phyloP scores from a whole-genome alignment of 129 eudicot genomes.

The Glebionis coronaria region DNA sequence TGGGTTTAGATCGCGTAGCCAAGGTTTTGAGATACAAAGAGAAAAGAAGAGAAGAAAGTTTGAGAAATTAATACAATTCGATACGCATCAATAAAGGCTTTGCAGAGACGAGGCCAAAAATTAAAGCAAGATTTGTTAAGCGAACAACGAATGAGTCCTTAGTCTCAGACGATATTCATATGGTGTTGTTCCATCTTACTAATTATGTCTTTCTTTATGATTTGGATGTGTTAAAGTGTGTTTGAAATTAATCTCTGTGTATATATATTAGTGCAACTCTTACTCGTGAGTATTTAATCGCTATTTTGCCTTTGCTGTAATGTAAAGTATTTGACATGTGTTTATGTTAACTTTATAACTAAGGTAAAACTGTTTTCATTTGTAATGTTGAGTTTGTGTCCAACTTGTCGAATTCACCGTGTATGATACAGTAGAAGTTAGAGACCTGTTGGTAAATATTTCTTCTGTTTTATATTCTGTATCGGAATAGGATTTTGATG shows the following conservation, averaged over 20 bases:
- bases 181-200: conserved; percentile 77
- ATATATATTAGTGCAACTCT: conserved; percentile 20
- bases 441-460: too few relatives aligned
- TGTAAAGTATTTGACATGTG: not conserved
- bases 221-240: conserved; percentile 7
- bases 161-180: conserved; percentile 45
- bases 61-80: conserved; percentile 85
- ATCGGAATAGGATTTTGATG: too few relatives aligned
- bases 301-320: not conserved
- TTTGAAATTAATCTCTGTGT: conserved; percentile 18
- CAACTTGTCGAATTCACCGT: too few relatives aligned
- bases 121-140: conserved; percentile 85
- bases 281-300: conserved; percentile 3
- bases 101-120: conserved; percentile 84
- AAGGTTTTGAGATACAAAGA: conserved; percentile 81
- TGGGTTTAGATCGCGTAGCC: conserved; percentile 62
- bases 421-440: too few relatives aligned
- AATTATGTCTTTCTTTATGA: conserved; percentile 1
- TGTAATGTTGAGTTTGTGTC: too few relatives aligned
- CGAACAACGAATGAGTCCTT: conserved; percentile 54
- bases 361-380: not conserved
- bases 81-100: conserved; percentile 84
- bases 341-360: not conserved
- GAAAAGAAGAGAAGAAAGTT: conserved; percentile 79
- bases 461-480: too few relatives aligned